phyloP scores from a whole-genome alignment of 768 basidiomycete species.

The Mrakia frigida region DNA sequence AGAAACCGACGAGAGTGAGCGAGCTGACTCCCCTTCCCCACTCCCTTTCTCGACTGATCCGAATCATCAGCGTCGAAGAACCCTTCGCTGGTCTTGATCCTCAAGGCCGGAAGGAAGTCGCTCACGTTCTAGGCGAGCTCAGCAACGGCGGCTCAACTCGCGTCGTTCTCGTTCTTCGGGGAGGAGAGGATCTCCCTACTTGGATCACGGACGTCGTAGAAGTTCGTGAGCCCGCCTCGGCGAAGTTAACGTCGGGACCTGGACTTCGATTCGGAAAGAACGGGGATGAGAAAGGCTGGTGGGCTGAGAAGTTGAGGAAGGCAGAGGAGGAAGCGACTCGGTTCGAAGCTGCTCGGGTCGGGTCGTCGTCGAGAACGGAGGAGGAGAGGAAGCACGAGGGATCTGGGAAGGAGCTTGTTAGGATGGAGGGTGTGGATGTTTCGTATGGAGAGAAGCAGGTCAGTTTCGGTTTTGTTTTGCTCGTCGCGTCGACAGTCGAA shows the following conservation, averaged over 20 bases:
- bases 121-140: slow-evolving; percentile 38
- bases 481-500: neutral
- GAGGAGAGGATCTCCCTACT: slow-evolving; percentile 38
- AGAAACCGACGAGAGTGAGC: neutral
- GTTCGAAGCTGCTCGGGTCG: slow-evolving; percentile 23
- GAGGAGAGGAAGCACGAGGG: neutral
- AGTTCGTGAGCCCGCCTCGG: neutral
- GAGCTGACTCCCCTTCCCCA: neutral
- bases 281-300: slow-evolving; percentile 47
- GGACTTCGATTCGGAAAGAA: slow-evolving; percentile 42
- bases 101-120: slow-evolving; percentile 38
- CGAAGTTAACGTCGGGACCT: neutral
- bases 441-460: slow-evolving; percentile 64
- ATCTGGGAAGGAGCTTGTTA: slow-evolving; percentile 51
- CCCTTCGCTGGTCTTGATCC: slow-evolving; percentile 43
- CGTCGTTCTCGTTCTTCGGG: slow-evolving; percentile 40
- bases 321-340: slow-evolving; percentile 43
- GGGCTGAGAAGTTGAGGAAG: slow-evolving; percentile 53
- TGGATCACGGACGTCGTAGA: slow-evolving; percentile 42
- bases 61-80: slow-evolving; percentile 22
- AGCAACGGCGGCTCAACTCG: slow-evolving; percentile 35
- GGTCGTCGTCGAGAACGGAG: slow-evolving; percentile 8
- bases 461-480: slow-evolving; percentile 34
- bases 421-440: slow-evolving; percentile 64
- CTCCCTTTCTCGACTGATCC: neutral